Conservation (phyloP, 106 monocot genomes). For the Acanthochlamys bracteata region DNA sequence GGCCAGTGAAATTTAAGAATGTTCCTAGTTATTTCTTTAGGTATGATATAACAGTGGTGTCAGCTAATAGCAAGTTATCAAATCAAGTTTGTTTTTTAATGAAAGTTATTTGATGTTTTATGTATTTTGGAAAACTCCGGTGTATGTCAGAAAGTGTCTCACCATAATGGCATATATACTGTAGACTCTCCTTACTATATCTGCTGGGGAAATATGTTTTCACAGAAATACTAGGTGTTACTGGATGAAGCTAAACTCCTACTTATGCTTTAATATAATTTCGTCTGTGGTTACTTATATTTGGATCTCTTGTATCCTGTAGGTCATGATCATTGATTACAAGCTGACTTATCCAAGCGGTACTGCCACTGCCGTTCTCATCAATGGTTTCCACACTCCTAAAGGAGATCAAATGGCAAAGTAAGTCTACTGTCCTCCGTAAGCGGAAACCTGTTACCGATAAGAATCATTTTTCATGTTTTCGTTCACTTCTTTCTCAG, state of each 20-base stretch:
- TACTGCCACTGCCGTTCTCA: conserved; percentile 58
- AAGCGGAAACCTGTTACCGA: neutral
- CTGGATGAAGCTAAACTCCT: neutral
- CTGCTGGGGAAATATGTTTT: too few relatives aligned
- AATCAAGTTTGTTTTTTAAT: too few relatives aligned
- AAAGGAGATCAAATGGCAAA: conserved; percentile 51
- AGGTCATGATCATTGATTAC: conserved; percentile 80
- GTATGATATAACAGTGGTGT: too few relatives aligned
- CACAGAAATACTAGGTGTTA: too few relatives aligned
- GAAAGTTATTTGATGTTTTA: too few relatives aligned
- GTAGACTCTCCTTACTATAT: too few relatives aligned
- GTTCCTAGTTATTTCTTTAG: too few relatives aligned
- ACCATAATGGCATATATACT: too few relatives aligned
- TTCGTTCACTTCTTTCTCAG: conserved; percentile 17
- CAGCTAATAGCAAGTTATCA: too few relatives aligned
- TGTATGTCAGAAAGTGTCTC: too few relatives aligned
- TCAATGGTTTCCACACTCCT: conserved; percentile 66
- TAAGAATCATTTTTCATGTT: neutral
- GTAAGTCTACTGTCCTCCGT: conserved; percentile 15
- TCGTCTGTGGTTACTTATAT: neutral
- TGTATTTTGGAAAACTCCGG: too few relatives aligned
- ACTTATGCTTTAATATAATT: neutral
- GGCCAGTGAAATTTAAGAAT: too few relatives aligned
- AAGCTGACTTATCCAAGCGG: conserved; percentile 77
- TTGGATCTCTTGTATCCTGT: neutral